phyloP scores from a whole-genome alignment of 768 basidiomycete genomes.

The Clathrus columnatus region DNA sequence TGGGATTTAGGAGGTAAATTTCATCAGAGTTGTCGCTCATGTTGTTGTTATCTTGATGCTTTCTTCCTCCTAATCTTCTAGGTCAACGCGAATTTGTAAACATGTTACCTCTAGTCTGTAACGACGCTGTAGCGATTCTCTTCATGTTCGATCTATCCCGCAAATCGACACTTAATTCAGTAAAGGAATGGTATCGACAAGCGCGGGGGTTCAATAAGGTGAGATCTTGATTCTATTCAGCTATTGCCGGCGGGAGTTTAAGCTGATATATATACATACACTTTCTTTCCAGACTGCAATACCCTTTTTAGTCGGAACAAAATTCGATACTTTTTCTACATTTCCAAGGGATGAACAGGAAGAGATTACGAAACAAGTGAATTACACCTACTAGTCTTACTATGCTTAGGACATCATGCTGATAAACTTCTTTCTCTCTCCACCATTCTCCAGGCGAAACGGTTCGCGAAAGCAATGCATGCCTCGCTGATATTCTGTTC shows the following conservation, averaged over 20 bases:
- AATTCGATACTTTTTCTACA: slow-evolving; percentile 94
- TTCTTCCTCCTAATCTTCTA: background rate
- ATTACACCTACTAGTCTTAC: slow-evolving; percentile 13
- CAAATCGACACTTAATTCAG: slow-evolving; percentile 94
- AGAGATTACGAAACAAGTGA: slow-evolving; percentile 95
- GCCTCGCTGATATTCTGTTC: slow-evolving; percentile 99
- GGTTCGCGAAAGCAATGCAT: slow-evolving; percentile 98
- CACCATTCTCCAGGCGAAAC: slow-evolving; percentile 61
- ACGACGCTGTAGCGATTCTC: slow-evolving; percentile 97
- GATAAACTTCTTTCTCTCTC: too few relatives aligned
- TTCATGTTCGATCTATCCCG: slow-evolving; percentile 99
- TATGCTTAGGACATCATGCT: background rate
- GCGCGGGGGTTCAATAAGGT: slow-evolving; percentile 99
- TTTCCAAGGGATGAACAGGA: slow-evolving; percentile 98
- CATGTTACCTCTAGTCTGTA: slow-evolving; percentile 97
- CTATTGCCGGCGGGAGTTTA: background rate
- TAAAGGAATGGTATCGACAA: slow-evolving; percentile 99
- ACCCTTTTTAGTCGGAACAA: slow-evolving; percentile 96
- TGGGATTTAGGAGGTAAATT: slow-evolving; percentile 80
- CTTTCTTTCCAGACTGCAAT: slow-evolving; percentile 71
- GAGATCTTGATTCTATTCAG: slow-evolving; percentile 16
- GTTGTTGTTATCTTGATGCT: background rate
- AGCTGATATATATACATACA: background rate
- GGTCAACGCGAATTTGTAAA: slow-evolving; percentile 97
- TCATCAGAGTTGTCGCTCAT: background rate